Percentiles rank a stretch among this genome's conserved stretches.
These are phyloP conservation scores for Linnemannia zychae DNA, from an alignment of 192 early-diverging fungal genomes.

Conservation along the genomic window DNA sequence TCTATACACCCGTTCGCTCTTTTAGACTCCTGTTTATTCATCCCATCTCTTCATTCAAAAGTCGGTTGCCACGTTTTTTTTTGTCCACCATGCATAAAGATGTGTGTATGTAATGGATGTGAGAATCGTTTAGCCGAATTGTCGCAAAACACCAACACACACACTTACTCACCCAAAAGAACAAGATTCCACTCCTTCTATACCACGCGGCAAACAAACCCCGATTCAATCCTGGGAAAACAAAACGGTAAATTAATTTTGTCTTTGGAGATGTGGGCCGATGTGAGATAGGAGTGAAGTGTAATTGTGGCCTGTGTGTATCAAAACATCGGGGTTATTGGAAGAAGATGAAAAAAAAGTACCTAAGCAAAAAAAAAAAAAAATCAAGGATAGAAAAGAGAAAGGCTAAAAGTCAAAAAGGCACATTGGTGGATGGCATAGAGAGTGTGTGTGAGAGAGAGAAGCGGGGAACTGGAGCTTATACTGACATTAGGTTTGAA, in stretches of 20 bases:
- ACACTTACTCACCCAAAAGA: not conserved
- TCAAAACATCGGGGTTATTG: not conserved
- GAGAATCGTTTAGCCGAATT: not conserved
- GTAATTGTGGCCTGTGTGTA: not conserved
- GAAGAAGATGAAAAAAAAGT: not conserved
- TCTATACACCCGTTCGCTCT: too few relatives aligned
- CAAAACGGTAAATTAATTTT: too few relatives aligned
- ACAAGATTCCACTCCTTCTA: not conserved
- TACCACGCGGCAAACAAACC: too few relatives aligned
- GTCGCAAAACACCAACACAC: not conserved
- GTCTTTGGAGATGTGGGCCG: too few relatives aligned
- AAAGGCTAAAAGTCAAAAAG: slow-evolving; percentile 6
- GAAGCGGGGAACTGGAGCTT: not conserved
- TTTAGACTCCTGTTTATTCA: too few relatives aligned
- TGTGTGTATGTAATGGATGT: not conserved
- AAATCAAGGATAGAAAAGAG: not conserved
- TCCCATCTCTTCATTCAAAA: too few relatives aligned
- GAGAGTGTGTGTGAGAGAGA: not conserved
- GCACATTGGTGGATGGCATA: not conserved
- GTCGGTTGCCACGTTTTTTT: not conserved
- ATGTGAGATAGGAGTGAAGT: too few relatives aligned
- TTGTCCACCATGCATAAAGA: too few relatives aligned
- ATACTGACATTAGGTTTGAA: not conserved
- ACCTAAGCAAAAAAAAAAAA: not conserved
- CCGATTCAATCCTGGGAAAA: too few relatives aligned